Base-by-base conservation (phyloP, 1,139 yeast species). In the Chernovozyma aurita region DNA sequence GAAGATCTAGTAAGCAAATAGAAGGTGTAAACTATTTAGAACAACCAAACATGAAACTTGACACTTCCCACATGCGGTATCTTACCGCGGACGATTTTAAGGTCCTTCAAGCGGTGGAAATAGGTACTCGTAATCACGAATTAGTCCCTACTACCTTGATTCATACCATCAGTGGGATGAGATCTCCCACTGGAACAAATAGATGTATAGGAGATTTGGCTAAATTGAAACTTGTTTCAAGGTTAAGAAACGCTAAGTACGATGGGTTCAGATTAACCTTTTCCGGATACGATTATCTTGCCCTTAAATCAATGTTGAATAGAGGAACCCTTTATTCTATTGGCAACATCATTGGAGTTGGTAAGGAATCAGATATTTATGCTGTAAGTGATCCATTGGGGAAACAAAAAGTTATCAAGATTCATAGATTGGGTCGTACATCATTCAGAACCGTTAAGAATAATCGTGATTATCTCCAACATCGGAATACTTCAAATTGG, bases 341-440 rank as follows among this genome's bases (percentile, higher is more conserved):
- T 11, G 97, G 96, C 14, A 73, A 82, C 31, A 86, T 85, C 18
- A 88, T 92, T 49, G 98, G 98, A 39, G 95, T 94, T 35, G 98
- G 98, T 52, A 92, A 92, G 57, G 98, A 92, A 58, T 87, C 97
- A 3, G 98, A 92, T 62, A 90, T 92, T 50, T 88, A 83, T 57
- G 75, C 92, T n/a, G 90, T 85, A 1, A 80, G 85, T 40, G 92
- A 85, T 50, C 65, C 73, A 9, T 55, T 71, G 18, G 95, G 95
- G 1, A 57, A 55, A 13, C 76, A 78, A 42, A 76, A 75, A 50
- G 96, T 90, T 11, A 59, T 94, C 53, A 92, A 92, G 60, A 83
- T 92, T 32, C 97, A 90, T 61, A 73, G 98, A 47, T 69, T 92
- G 41, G 99, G 99, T 24, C 76, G 98, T 55, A 85, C 94, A 1